These are phyloP conservation scores for Leucoagaricus sp. DNA, from an alignment of 1,284 basidiomycete genomes.

Conservation along the genomic window DNA sequence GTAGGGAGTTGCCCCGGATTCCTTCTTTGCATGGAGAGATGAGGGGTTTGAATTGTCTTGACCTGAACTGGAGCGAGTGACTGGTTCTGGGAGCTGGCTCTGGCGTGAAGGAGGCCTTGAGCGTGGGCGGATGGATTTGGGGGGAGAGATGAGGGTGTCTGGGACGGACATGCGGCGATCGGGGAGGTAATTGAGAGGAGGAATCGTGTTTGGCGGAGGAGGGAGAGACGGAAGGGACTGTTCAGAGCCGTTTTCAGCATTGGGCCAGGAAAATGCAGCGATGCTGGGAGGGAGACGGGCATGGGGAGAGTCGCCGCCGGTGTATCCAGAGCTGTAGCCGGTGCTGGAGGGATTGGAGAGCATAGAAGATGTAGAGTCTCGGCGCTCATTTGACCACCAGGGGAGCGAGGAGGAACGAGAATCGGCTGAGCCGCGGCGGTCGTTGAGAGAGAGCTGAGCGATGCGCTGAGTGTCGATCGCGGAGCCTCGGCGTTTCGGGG, in stretches of 20 bases:
- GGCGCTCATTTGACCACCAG: constrained; percentile 59
- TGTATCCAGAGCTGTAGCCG: constrained; percentile 59
- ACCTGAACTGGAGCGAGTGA: constrained; percentile 12
- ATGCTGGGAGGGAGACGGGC: constrained; percentile 61
- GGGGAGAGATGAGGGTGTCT: constrained; percentile 46
- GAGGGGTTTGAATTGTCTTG: constrained; percentile 34
- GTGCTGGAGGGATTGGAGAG: constrained; percentile 63
- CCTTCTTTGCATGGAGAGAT: constrained; percentile 35
- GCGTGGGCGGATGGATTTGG: constrained; percentile 59
- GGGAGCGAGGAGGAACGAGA: constrained; percentile 39
- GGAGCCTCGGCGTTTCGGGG: constrained; percentile 78
- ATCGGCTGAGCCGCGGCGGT: constrained; percentile 76
- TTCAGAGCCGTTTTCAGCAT: constrained; percentile 37
- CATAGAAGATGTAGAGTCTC: constrained; percentile 70
- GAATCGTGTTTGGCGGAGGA: constrained; percentile 45
- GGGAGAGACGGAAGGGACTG: constrained; percentile 41
- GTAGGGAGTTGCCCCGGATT: constrained; percentile 74
- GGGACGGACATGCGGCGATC: constrained; percentile 78
- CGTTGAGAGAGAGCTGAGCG: constrained; percentile 69
- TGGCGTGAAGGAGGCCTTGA: constrained; percentile 71
- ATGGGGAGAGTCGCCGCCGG: constrained; percentile 63
- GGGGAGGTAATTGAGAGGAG: constrained; percentile 55
- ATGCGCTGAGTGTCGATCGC: constrained; percentile 74
- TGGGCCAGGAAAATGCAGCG: constrained; percentile 72
- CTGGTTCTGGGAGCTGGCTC: constrained; percentile 5